phyloP scores from a whole-genome alignment of 2,329 filamentous ascomycete species.

The Triangularia verruculosa region DNA sequence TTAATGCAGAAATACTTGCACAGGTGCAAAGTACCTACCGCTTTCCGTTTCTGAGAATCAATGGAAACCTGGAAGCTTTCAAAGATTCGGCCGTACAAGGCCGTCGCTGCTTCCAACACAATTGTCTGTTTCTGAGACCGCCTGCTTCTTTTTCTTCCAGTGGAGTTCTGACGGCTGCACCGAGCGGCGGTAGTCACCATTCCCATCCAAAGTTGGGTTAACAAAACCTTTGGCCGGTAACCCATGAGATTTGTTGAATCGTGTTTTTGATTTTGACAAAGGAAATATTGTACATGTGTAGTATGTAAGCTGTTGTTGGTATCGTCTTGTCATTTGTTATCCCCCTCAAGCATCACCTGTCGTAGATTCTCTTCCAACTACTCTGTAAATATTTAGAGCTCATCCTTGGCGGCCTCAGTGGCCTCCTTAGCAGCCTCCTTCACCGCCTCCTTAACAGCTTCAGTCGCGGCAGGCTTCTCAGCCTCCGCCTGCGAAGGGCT shows the following conservation, averaged over 20 bases:
- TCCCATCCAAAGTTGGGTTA: no score
- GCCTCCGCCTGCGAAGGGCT: constrained; percentile 8
- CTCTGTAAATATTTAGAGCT: not conserved
- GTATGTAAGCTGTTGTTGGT: not conserved
- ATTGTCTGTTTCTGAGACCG: no score
- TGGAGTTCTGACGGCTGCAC: no score
- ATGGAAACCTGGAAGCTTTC: no score
- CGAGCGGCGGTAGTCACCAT: no score
- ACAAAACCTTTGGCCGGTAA: no score
- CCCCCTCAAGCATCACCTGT: not conserved
- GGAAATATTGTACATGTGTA: not conserved
- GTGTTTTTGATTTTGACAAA: not conserved
- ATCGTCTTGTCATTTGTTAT: not conserved
- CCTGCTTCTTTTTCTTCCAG: no score
- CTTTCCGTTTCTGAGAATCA: no score
- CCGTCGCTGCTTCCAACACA: no score
- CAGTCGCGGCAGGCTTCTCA: not conserved
- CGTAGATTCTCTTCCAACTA: not conserved
- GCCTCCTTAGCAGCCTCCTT: constrained; percentile 1
- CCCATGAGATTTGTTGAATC: not conserved
- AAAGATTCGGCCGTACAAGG: no score
- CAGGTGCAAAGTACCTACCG: no score
- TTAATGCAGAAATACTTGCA: no score
- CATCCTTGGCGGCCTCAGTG: not conserved
- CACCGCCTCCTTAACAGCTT: not conserved